Evolutionary conservation across 2,329 filamentous ascomycete species (phyloP), one percentile per base, ranked within the genome.

Genomic region (Trichophyton mentagrophytes): DNA sequence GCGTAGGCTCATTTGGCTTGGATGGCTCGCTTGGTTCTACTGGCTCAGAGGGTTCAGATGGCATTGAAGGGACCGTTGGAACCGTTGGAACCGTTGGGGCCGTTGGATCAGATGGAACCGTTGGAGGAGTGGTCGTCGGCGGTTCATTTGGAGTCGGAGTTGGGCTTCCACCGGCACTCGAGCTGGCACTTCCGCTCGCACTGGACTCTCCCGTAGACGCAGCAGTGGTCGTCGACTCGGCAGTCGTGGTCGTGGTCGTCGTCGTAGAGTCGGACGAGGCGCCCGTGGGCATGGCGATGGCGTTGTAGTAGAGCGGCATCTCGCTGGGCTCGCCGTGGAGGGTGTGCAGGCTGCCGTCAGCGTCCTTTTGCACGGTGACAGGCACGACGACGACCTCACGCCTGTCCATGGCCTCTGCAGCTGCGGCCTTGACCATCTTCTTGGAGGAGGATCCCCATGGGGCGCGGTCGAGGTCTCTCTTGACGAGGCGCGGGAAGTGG

Each of bases 401-500:
- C 30, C 61, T 61, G 22, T 15, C 17, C 22, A 15, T 27, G 17
- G 27, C 5, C 27, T 57, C 42, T 2, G 5, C 22, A 22, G 22
- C 22, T 2, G 5, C n/a, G 40, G 40, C n/a, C 15, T 44, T 17
- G 40, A 13, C n/a, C 15, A 7, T 15, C n/a, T 17, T 17, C 40
- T 15, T 17, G 11, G 15, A 15, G 27, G 27, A 30, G 25, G 25
- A 3, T 1, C 33, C 40, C 42, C 60, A 61, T n/a, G 53, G 13
- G 1, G 61, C 49, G 36, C 47, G 25, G 47, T 62, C 59, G 40
- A 46, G 42, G 49, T 58, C 59, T 59, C 51, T 44, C 65, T 71
- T 72, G 57, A 73, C 61, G n/a, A 70, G 68, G 36, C 67, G 69
- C 9, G 70, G 67, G 59, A 71, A 67, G 56, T 72, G 72, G 64